phyloP scores from a whole-genome alignment of 768 basidiomycete genomes.

The Antrodiella citrinella region DNA sequence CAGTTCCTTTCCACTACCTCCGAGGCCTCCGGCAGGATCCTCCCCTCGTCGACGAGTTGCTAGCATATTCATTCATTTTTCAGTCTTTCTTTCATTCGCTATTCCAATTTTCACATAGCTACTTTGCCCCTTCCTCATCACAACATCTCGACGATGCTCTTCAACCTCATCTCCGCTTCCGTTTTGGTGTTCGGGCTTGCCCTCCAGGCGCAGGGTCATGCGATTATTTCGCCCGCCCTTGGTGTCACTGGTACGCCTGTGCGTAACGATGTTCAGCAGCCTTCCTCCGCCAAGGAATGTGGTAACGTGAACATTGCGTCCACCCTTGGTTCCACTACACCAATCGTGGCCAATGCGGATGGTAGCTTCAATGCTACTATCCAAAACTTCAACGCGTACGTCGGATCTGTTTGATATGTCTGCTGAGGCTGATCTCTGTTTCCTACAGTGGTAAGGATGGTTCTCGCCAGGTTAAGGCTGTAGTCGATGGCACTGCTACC shows the following conservation, averaged over 20 bases:
- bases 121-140: neutral
- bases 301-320: constrained; percentile 35
- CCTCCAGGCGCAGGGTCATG: constrained; percentile 33
- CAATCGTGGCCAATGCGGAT: constrained; percentile 22
- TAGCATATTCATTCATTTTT: neutral
- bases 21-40: constrained; percentile 1
- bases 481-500: constrained; percentile 35
- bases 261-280: constrained; percentile 23
- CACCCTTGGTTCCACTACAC: constrained; percentile 29
- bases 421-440: neutral
- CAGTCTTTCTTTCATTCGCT: neutral
- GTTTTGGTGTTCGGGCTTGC: constrained; percentile 26
- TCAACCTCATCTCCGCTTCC: constrained; percentile 21
- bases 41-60: neutral
- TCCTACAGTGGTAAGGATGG: constrained; percentile 35
- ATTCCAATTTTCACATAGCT: too few species aligned
- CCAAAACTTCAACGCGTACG: constrained; percentile 42
- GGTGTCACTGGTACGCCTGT: constrained; percentile 19
- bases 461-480: constrained; percentile 36
- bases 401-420: neutral
- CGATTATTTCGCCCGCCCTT: constrained; percentile 34
- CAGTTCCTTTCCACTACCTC: neutral
- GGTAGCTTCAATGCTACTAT: constrained; percentile 34
- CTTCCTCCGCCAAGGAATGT: constrained; percentile 28
- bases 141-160: constrained; percentile 17